Evolutionary conservation across 2,329 filamentous ascomycete species (phyloP).

Genomic region (Triangularia setosa): DNA sequence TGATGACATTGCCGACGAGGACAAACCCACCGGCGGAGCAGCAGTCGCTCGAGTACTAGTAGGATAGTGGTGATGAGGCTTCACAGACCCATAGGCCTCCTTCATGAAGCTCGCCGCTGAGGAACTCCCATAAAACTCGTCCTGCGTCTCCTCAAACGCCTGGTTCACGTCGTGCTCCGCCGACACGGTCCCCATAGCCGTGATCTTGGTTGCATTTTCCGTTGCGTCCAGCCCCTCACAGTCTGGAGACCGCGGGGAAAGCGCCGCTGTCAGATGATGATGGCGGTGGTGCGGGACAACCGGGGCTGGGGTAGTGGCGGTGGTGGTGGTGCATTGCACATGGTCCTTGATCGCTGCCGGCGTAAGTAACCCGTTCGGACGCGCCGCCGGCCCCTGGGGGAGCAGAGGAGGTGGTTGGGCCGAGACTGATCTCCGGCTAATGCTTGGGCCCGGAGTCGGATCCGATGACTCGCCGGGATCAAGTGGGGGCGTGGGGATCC

Average conservation of each 20-base stretch:
- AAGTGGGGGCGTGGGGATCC: constrained; percentile 16
- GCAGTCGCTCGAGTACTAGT: background rate
- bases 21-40: background rate
- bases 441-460: background rate
- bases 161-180: constrained; percentile 25
- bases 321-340: background rate
- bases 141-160: constrained; percentile 23
- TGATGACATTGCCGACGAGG: background rate
- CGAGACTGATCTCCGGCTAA: background rate
- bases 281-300: background rate
- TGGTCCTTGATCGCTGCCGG: background rate
- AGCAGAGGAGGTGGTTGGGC: too few relatives aligned
- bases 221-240: constrained; percentile 17
- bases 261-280: too few relatives aligned
- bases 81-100: constrained; percentile 33
- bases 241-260: background rate
- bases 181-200: constrained; percentile 37
- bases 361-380: background rate
- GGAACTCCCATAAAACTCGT: constrained; percentile 38
- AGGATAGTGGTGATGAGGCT: constrained; percentile 6
- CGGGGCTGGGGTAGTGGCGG: background rate
- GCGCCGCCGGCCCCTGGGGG: too few relatives aligned
- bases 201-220: constrained; percentile 27
- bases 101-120: constrained; percentile 39
- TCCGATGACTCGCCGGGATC: constrained; percentile 1